Conservation (phyloP, 2,329 filamentous ascomycete species). For the Aspergillus fischeri region DNA sequence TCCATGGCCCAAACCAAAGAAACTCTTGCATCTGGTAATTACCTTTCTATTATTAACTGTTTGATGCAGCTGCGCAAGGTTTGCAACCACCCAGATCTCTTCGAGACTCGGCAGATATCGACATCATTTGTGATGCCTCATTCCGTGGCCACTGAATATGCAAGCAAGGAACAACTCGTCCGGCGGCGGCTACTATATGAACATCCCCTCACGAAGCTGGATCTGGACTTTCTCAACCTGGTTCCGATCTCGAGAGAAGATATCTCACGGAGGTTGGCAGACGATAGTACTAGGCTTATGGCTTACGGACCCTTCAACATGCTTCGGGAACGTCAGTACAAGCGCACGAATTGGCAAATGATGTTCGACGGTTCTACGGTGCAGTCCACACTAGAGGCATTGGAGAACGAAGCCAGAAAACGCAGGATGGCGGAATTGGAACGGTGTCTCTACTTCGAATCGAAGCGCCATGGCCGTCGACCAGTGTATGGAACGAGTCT, state of each 20-base stretch:
- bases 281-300: conserved; percentile 61
- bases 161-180: conserved; percentile 66
- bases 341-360: conserved; percentile 51
- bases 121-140: conserved; percentile 90
- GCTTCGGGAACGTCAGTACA: conserved; percentile 67
- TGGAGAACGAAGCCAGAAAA: conserved; percentile 68
- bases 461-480: conserved; percentile 70
- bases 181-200: conserved; percentile 61
- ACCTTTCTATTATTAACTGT: conserved; percentile 97
- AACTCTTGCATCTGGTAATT: conserved; percentile 87
- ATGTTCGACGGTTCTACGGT: conserved; percentile 64
- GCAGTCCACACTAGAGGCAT: conserved; percentile 64
- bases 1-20: conserved; percentile 83
- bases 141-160: conserved; percentile 71
- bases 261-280: conserved; percentile 51
- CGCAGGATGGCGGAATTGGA: conserved; percentile 73
- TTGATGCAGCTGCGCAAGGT: conserved; percentile 96
- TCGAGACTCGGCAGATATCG: conserved; percentile 92
- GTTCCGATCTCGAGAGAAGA: conserved; percentile 67
- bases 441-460: conserved; percentile 75
- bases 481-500: conserved; percentile 78
- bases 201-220: conserved; percentile 61
- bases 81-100: conserved; percentile 96
- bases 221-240: conserved; percentile 74
- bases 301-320: conserved; percentile 66